phyloP scores from a whole-genome alignment of 2,329 filamentous ascomycete genomes.

The Xylariaceae sp. region DNA sequence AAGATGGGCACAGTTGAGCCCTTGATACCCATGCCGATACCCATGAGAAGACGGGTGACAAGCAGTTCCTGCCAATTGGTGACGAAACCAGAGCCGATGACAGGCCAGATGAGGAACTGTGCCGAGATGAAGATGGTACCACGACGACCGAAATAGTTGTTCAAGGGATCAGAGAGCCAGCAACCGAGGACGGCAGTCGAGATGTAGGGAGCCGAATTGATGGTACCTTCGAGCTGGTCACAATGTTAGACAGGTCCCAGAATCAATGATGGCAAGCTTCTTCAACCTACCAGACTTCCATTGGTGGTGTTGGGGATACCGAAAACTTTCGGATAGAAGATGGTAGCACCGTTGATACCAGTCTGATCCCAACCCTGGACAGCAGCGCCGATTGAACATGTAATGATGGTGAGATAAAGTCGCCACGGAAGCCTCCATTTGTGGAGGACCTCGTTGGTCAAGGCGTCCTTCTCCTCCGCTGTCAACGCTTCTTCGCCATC shows the following conservation, averaged over 20 bases:
- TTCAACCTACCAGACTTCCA: conserved; percentile 32
- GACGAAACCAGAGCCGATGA: conserved; percentile 67
- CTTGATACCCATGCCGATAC: conserved; percentile 74
- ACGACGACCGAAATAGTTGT: conserved; percentile 59
- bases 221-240: conserved; percentile 48
- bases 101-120: conserved; percentile 65
- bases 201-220: conserved; percentile 49
- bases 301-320: conserved; percentile 37
- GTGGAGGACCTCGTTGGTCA: conserved; percentile 61
- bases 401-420: conserved; percentile 63
- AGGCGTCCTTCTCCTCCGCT: conserved; percentile 54
- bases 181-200: conserved; percentile 48
- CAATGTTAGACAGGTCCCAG: conserved; percentile 11
- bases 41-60: conserved; percentile 66
- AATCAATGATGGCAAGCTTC: conserved; percentile 7
- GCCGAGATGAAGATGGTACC: conserved; percentile 68
- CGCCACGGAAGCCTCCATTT: conserved; percentile 62
- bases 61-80: conserved; percentile 71
- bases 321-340: conserved; percentile 55
- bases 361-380: conserved; percentile 69
- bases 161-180: conserved; percentile 58
- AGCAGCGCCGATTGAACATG: conserved; percentile 67
- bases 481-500: conserved; percentile 53
- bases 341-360: conserved; percentile 59
- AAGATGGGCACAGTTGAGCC: conserved; percentile 71